Evolutionary conservation across 345 rosid genomes (phyloP).

Genomic region (Dipteronia sinensis): DNA sequence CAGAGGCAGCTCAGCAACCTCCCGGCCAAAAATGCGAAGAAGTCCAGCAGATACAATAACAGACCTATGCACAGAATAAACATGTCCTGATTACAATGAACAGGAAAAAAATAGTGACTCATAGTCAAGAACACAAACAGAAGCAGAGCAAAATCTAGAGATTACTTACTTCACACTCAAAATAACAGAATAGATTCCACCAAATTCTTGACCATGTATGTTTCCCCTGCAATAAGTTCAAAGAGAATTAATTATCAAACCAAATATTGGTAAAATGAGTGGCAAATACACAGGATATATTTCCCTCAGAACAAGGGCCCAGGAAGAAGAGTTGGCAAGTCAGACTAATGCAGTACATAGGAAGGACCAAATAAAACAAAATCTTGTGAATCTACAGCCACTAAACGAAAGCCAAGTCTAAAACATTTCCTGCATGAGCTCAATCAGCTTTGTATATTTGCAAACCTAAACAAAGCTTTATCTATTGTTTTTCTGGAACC

Average conservation of each 20-base stretch:
- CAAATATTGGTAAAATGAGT: constrained; percentile 8
- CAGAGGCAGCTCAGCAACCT: constrained; percentile 96
- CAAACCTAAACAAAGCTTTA: neutral
- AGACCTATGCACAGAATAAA: constrained; percentile 44
- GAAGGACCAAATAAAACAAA: neutral
- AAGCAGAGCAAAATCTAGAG: neutral
- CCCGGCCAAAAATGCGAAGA: constrained; percentile 84
- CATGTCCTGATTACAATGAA: neutral
- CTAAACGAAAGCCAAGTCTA: neutral
- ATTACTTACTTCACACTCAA: constrained; percentile 67
- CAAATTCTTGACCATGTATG: constrained; percentile 98
- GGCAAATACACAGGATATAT: neutral
- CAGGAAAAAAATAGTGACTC: constrained; percentile 7
- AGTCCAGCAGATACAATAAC: constrained; percentile 94
- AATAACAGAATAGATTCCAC: constrained; percentile 85
- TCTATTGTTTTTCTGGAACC: neutral
- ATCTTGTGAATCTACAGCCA: neutral
- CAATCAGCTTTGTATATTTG: neutral
- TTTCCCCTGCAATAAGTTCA: constrained; percentile 65
- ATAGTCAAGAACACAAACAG: neutral
- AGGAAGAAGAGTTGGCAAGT: neutral
- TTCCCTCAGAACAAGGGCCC: neutral
- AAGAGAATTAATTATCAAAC: constrained; percentile 12
- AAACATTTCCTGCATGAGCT: neutral
- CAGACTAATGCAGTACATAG: neutral